These are phyloP conservation scores for Sanghuangporus sanghuang DNA, from an alignment of 1,284 basidiomycete genomes.

Conservation along the genomic window DNA sequence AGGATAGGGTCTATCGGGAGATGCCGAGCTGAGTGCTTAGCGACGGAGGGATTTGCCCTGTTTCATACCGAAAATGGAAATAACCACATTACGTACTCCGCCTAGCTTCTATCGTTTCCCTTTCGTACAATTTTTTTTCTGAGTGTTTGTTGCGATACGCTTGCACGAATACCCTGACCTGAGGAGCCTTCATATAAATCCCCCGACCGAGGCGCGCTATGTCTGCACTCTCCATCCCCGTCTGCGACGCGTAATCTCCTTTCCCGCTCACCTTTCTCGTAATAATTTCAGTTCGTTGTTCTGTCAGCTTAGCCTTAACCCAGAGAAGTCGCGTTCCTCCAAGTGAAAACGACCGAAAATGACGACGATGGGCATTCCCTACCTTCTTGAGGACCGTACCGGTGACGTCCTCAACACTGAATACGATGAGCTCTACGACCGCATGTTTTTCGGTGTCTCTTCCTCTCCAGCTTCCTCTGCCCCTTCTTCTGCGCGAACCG, in stretches of 20 bases:
- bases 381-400: conserved; percentile 64
- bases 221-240: neutral
- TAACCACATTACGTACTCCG: neutral
- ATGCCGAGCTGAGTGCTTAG: neutral
- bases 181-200: neutral
- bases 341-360: conserved; percentile 8
- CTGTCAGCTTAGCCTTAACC: neutral
- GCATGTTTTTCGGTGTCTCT: conserved; percentile 59
- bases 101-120: neutral
- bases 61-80: neutral
- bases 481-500: conserved; percentile 21
- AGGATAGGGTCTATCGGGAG: neutral
- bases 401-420: conserved; percentile 51
- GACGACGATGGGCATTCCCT: conserved; percentile 39
- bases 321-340: neutral
- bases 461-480: conserved; percentile 29
- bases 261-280: neutral
- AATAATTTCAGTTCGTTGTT: neutral
- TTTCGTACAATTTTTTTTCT: neutral
- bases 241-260: neutral
- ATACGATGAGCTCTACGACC: conserved; percentile 72
- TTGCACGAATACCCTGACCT: neutral
- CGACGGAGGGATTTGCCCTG: neutral
- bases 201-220: neutral
- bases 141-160: neutral